Conservation (phyloP, 495 filamentous ascomycete genomes). For the Acidiella bohemica region DNA sequence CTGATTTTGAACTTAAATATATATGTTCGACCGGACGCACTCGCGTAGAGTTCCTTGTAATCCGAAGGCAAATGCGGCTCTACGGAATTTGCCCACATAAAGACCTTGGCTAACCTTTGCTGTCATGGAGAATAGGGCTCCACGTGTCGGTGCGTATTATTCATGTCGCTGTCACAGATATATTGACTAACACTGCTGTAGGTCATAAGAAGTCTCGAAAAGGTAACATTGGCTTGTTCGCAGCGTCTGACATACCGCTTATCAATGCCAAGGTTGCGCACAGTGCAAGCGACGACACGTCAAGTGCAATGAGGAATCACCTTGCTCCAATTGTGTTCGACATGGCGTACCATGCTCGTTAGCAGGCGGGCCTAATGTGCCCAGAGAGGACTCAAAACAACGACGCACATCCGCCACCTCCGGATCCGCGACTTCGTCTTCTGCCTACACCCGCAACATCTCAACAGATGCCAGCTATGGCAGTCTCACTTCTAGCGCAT, state of each 20-base stretch:
- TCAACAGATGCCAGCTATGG: too few species aligned
- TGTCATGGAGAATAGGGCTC: constrained; percentile 15
- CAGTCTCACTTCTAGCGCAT: not conserved
- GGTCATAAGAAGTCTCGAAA: constrained; percentile 19
- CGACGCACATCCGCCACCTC: constrained; percentile 12
- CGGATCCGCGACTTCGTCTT: constrained; percentile 4
- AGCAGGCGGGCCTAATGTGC: constrained; percentile 14
- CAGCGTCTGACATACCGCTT: not conserved
- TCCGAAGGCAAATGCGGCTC: constrained; percentile 2
- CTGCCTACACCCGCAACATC: too few species aligned
- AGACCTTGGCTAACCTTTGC: too few species aligned
- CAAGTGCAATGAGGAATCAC: constrained; percentile 17
- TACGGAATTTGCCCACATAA: too few species aligned
- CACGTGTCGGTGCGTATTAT: too few species aligned
- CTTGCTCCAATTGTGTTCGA: constrained; percentile 16
- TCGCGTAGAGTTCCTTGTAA: too few species aligned
- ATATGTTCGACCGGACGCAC: not conserved
- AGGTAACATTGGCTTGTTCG: not conserved
- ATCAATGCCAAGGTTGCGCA: constrained; percentile 7
- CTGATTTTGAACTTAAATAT: too few species aligned
- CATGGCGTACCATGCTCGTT: constrained; percentile 16
- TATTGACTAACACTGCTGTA: too few species aligned
- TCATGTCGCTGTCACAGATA: too few species aligned
- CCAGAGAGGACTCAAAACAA: constrained; percentile 12
- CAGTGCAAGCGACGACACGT: constrained; percentile 19